Evolutionary conservation across 169 alveolate genomes (phyloP).

Genomic region (Theileria orientalis): DNA sequence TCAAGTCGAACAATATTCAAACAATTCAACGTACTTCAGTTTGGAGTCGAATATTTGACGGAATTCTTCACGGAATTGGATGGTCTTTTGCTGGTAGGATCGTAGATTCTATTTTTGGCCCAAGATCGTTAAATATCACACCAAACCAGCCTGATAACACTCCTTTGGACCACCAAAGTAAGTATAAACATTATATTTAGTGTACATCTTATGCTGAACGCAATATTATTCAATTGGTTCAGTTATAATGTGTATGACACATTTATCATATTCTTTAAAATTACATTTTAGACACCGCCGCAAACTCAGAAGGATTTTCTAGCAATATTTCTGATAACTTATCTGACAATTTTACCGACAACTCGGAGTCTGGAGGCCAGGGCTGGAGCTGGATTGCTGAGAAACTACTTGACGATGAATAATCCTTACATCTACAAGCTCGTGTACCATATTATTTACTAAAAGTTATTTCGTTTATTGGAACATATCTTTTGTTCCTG

Average conservation of each 20-base stretch:
- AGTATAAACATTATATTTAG: not conserved
- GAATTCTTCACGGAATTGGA: conserved; percentile 53
- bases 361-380: conserved; percentile 30
- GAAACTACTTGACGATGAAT: conserved; percentile 46
- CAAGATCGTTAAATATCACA: conserved; percentile 31
- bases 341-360: not conserved
- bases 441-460: not conserved
- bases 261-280: no score
- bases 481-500: conserved; percentile 25
- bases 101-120: conserved; percentile 57
- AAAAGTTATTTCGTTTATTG: not conserved
- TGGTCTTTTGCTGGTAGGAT: conserved; percentile 55
- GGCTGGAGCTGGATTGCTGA: conserved; percentile 68
- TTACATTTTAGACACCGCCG: no score
- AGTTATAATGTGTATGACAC: no score
- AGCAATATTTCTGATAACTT: no score
- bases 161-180: not conserved
- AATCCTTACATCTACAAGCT: no score
- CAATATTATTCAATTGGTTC: not conserved
- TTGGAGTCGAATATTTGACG: conserved; percentile 36
- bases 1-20: conserved; percentile 6
- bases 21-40: conserved; percentile 25
- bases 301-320: no score
- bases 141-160: not conserved
- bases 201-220: not conserved